These are phyloP conservation scores for Phytopythium litorale DNA, from an alignment of 352 stramenopile species.

Conservation along the genomic window DNA sequence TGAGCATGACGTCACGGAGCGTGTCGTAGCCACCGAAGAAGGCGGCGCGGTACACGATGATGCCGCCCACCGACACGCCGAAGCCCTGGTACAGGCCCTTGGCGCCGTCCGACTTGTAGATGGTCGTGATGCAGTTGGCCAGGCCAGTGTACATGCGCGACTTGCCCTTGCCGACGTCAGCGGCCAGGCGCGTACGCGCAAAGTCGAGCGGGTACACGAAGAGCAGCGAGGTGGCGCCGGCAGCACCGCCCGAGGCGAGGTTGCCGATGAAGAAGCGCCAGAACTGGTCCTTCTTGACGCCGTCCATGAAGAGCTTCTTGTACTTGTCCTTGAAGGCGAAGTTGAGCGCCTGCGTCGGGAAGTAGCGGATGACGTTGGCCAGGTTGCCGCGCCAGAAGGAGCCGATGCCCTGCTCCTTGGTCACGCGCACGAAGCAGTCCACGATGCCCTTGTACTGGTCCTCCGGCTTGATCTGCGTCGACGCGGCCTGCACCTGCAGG, in stretches of 20 bases:
- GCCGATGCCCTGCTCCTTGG: constrained; percentile 82
- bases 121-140: constrained; percentile 96
- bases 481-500: constrained; percentile 89
- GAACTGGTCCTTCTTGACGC: constrained; percentile 95
- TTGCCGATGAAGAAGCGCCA: constrained; percentile 98
- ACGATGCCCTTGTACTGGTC: constrained; percentile 91
- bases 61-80: constrained; percentile 97
- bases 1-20: constrained; percentile 85
- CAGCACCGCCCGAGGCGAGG: constrained; percentile 96
- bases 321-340: constrained; percentile 95
- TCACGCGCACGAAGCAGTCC: constrained; percentile 89
- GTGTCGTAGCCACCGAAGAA: constrained; percentile 99
- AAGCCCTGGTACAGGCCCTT: constrained; percentile 98
- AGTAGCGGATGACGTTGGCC: constrained; percentile 92
- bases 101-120: constrained; percentile 90
- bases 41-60: constrained; percentile 97
- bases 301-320: constrained; percentile 87
- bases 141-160: constrained; percentile 97
- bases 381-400: constrained; percentile 92
- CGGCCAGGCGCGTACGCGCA: constrained; percentile 97
- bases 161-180: constrained; percentile 97
- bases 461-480: constrained; percentile 89
- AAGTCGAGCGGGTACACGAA: constrained; percentile 99
- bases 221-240: constrained; percentile 94
- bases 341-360: constrained; percentile 91